Base-by-base conservation (phyloP, 306 rosid genomes). In the Astragalus membranaceus region DNA sequence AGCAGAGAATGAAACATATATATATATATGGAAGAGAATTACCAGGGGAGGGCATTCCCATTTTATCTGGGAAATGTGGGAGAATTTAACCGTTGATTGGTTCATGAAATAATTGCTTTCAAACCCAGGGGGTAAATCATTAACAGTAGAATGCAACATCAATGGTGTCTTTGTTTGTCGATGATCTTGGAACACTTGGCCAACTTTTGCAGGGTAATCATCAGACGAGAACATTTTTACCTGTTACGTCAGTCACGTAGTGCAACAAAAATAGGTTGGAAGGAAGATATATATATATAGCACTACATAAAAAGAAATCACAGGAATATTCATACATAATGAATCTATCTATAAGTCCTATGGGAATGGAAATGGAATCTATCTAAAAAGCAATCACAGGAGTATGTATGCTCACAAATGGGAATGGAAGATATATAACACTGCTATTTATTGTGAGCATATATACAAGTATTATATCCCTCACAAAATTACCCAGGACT, bases 11-110 rank as follows among this genome's bases (percentile, higher is more conserved):
- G 13, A 62, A 62, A 39, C 6, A 44, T 49, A 39, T n/a, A n/a
- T n/a, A n/a, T n/a, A 49, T 47, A 32, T 39, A 47, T 36, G 15
- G 17, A 20, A 29, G 67, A 20, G 23, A 69, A 70, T 67, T 72
- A 88, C 98, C 95, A n/a, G 69, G 36, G 73, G 74, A 75, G 98
- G 96, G 73, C 85, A 46, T 72, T 76, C 72, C 98, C 98, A 92
- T 52, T 54, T 82, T 47, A 83, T 79, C 57, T 3, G 73, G 55
- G 85, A 50, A 57, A n/a, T n/a, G n/a, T 5, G 17, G 37, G 70
- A 52, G n/a, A 56, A 51, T 60, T 79, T 76, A 50, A 67, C 55
- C 50, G 61, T 77, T 2, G 76, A 16, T 70, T 79, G 84, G 61
- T 64, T 69, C 42, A 46, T 52, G 47, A 67, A 16, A 10, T 54